These are phyloP conservation scores for Plasmopara viticola DNA, from an alignment of 352 stramenopile genomes.

Conservation along the genomic window DNA sequence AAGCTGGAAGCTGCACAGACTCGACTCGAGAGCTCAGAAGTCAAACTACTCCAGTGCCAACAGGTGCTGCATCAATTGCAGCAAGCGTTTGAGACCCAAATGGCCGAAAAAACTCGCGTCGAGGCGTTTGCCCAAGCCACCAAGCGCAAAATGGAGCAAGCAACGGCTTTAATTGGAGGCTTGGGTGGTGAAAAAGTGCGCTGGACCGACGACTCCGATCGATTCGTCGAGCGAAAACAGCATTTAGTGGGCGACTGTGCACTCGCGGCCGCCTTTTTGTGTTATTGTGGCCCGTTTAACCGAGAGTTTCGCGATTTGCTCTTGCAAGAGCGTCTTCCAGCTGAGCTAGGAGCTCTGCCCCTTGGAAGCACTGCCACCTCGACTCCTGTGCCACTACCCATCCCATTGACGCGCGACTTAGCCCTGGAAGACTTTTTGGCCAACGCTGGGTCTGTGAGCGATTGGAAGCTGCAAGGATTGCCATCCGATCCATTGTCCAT, in stretches of 20 bases:
- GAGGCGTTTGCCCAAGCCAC: constrained; percentile 80
- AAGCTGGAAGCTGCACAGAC: constrained; percentile 80
- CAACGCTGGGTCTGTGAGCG: constrained; percentile 69
- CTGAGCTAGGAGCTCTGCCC: constrained; percentile 48
- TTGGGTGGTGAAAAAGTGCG: constrained; percentile 75
- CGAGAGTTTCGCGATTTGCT: constrained; percentile 68
- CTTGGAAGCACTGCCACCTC: constrained; percentile 3
- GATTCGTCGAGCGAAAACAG: constrained; percentile 76
- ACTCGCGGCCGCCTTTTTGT: constrained; percentile 80
- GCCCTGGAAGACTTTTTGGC: constrained; percentile 69
- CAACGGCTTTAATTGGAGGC: constrained; percentile 81
- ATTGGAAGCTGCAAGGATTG: constrained; percentile 87
- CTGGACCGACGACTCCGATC: constrained; percentile 86
- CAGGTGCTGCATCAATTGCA: constrained; percentile 63
- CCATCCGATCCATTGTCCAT: constrained; percentile 85
- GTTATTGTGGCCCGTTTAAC: constrained; percentile 89
- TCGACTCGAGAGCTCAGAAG: constrained; percentile 59
- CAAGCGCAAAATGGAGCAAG: constrained; percentile 88
- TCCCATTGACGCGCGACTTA: constrained; percentile 63
- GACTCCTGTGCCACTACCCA: constrained; percentile 18
- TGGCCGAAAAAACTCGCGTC: constrained; percentile 81
- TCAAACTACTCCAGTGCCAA: constrained; percentile 67
- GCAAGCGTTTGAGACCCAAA: constrained; percentile 84
- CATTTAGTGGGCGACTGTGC: constrained; percentile 85
- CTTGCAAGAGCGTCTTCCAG: constrained; percentile 50